Conservation (phyloP, 2,329 filamentous ascomycete species). For the Scopulariopsis brevicaulis region DNA sequence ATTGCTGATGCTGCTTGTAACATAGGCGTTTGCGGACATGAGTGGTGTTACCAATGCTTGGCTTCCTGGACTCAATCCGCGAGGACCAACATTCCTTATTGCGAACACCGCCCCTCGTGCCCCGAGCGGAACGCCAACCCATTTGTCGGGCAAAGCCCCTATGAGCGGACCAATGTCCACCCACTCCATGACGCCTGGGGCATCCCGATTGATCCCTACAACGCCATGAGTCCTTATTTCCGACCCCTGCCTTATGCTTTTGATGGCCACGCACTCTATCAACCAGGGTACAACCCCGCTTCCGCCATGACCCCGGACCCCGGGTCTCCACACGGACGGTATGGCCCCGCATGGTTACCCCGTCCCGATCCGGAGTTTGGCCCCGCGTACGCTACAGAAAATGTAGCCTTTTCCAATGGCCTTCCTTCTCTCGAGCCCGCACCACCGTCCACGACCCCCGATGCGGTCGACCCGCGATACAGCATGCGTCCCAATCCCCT, state of each 20-base stretch:
- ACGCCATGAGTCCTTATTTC: too few relatives aligned
- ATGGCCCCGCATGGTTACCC: too few relatives aligned
- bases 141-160: slow-evolving; percentile 1
- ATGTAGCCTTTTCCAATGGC: neutral
- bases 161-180: too few relatives aligned
- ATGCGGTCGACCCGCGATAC: neutral
- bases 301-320: too few relatives aligned
- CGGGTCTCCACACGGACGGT: too few relatives aligned
- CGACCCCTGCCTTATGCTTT: too few relatives aligned
- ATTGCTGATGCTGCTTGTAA: neutral
- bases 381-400: neutral
- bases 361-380: too few relatives aligned
- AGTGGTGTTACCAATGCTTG: slow-evolving; percentile 27
- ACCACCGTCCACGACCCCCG: neutral
- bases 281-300: too few relatives aligned
- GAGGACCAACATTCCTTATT: slow-evolving; percentile 15
- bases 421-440: neutral
- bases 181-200: too few relatives aligned
- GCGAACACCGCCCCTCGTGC: slow-evolving; percentile 18
- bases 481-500: neutral
- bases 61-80: slow-evolving; percentile 14
- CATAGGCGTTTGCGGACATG: slow-evolving; percentile 21
- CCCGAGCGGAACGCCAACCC: slow-evolving; percentile 11
- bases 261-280: too few relatives aligned
- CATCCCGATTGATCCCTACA: too few relatives aligned